phyloP scores from a whole-genome alignment of 192 early-diverging fungal genomes.

The Podila verticillata region DNA sequence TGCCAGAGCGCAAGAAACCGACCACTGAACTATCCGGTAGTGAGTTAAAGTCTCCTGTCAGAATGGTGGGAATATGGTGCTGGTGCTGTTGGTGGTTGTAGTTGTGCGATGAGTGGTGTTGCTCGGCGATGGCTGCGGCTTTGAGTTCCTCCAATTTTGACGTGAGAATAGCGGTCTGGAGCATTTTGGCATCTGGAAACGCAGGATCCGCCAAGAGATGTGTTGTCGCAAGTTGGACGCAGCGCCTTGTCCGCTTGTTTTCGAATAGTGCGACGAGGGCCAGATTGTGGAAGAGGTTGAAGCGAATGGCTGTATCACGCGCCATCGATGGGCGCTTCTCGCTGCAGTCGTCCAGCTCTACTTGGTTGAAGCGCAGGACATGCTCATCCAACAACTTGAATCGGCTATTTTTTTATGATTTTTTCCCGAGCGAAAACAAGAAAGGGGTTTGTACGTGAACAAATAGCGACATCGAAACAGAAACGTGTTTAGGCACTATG shows the following conservation, averaged over 20 bases:
- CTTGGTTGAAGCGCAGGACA: slow-evolving; percentile 41
- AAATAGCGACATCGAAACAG: slow-evolving; percentile 4
- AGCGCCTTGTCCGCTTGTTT: slow-evolving; percentile 31
- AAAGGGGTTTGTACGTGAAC: slow-evolving; percentile 24
- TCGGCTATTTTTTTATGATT: slow-evolving; percentile 18
- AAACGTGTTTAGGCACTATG: slow-evolving; percentile 13
- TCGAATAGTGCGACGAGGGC: slow-evolving; percentile 42
- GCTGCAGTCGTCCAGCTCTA: slow-evolving; percentile 37
- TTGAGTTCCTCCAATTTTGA: slow-evolving; percentile 45
- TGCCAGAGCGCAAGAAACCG: slow-evolving; percentile 29
- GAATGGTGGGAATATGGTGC: slow-evolving; percentile 42
- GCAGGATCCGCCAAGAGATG: slow-evolving; percentile 46
- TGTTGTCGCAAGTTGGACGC: slow-evolving; percentile 44
- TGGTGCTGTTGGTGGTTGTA: slow-evolving; percentile 1
- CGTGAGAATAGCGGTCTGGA: slow-evolving; percentile 46
- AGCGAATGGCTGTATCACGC: slow-evolving; percentile 46
- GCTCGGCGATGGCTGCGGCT: slow-evolving; percentile 8
- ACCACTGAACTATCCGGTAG: slow-evolving; percentile 46
- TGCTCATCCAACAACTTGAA: slow-evolving; percentile 41
- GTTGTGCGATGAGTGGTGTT: not conserved
- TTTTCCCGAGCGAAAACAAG: slow-evolving; percentile 1
- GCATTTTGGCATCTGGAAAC: slow-evolving; percentile 47
- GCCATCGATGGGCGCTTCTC: slow-evolving; percentile 42
- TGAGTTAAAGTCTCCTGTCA: slow-evolving; percentile 46
- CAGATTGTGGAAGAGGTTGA: slow-evolving; percentile 47